Base-by-base conservation (phyloP, 2,329 filamentous ascomycete genomes). In the Paradendryphiella salina region DNA sequence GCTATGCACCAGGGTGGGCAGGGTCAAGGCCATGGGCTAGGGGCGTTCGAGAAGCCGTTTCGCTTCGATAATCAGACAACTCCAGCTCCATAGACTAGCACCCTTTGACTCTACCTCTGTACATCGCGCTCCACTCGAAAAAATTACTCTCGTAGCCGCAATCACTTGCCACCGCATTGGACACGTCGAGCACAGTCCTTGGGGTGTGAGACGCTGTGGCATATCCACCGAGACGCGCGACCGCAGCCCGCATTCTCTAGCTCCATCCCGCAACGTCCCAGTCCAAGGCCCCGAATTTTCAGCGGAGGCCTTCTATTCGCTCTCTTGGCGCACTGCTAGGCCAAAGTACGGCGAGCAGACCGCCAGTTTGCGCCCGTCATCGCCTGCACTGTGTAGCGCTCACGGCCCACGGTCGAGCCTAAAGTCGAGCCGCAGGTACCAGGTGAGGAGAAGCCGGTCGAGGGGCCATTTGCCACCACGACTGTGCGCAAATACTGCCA, bases 351-450 rank as follows among this genome's bases (percentile, higher is more conserved):
- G 53, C 57, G 53, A 46, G 39, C 63, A 68, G 66, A 69, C 67
- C 67, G 67, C 67, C 59, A 63, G 55, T 65, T 62, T 57, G 60
- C 42, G 50, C 50, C 60, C 55, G 56, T 47, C 28, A 52, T 56
- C 54, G 59, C 52, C 60, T 59, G 56, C 50, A 53, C 48, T 50
- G 53, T 46, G 21, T 23, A 33, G 42, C 23, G 50, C 29, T 20
- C 14, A 45, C 17, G 13, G 23, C 14, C 42, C 33, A 45, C 29
- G 6, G n/a, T 15, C 58, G 55, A 53, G 57, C 48, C 57, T 57
- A 52, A 46, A 57, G 55, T 49, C 20, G 39, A 23, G 5, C n/a
- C n/a, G 23, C 52, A 53, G 41, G 46, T 46, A 54, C 44, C 46
- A 52, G 14, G 56, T 41, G 40, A 43, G 40, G 43, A 46, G 46